These are phyloP conservation scores for Cucumis melo DNA, from an alignment of 306 rosid genomes.

Conservation along the genomic window DNA sequence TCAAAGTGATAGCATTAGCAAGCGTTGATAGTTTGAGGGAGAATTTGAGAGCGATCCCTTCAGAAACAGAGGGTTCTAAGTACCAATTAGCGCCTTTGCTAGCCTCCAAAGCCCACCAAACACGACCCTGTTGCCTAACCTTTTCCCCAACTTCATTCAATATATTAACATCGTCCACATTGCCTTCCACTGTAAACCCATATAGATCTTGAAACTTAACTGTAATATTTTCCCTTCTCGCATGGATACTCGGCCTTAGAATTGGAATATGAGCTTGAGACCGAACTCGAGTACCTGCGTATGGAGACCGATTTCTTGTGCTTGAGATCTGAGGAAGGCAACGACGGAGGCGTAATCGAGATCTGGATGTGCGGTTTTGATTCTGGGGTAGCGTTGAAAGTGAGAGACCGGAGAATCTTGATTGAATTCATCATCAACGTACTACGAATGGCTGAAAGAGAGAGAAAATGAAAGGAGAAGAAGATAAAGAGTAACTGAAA, in stretches of 20 bases:
- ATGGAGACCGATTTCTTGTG: too few relatives aligned
- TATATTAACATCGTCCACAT: constrained; percentile 96
- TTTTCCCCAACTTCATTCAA: constrained; percentile 94
- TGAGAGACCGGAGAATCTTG: too few relatives aligned
- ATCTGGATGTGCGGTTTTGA: too few relatives aligned
- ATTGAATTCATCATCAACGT: too few relatives aligned
- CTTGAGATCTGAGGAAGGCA: too few relatives aligned
- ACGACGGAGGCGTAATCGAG: too few relatives aligned
- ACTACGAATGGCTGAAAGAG: too few relatives aligned
- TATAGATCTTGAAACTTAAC: constrained; percentile 97
- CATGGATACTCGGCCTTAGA: constrained; percentile 88
- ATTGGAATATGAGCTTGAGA: constrained; percentile 66
- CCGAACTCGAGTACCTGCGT: too few relatives aligned
- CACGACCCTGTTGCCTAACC: constrained; percentile 89
- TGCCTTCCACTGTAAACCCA: constrained; percentile 91
- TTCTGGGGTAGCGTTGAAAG: too few relatives aligned
- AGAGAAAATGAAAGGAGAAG: too few relatives aligned
- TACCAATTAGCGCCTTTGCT: constrained; percentile 97
- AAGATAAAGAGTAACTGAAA: too few relatives aligned
- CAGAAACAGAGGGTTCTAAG: constrained; percentile 53
- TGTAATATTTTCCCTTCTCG: constrained; percentile 79
- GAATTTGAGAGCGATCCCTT: constrained; percentile 67
- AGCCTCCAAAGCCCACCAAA: constrained; percentile 98
- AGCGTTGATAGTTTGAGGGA: constrained; percentile 67
- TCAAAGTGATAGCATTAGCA: constrained; percentile 76